Conservation (phyloP, 2,329 filamentous ascomycete genomes). For the Alternaria novae-zelandiae region DNA sequence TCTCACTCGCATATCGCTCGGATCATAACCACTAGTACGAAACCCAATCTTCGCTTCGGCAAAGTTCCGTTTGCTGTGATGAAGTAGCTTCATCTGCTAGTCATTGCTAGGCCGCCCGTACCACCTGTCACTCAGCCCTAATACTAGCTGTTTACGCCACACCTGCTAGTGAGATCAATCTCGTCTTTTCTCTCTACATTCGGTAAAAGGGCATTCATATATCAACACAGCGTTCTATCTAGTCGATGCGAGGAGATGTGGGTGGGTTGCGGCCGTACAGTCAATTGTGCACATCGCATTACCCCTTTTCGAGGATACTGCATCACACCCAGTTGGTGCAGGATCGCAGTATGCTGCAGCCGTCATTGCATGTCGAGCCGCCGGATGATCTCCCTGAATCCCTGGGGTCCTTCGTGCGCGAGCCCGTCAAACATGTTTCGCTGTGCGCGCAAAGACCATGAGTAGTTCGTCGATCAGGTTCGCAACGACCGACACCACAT, state of each 20-base stretch:
- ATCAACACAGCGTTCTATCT: neutral
- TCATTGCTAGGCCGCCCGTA: neutral
- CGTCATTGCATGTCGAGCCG: neutral
- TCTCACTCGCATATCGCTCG: neutral
- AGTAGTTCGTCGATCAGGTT: conserved; percentile 1
- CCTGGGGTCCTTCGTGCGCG: neutral
- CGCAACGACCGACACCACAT: neutral
- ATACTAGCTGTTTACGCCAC: neutral
- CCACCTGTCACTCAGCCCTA: neutral
- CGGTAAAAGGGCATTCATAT: neutral
- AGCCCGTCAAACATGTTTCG: neutral
- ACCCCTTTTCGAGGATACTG: neutral
- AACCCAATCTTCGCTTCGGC: neutral
- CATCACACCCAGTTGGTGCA: neutral
- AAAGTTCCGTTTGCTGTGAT: neutral
- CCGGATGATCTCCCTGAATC: neutral
- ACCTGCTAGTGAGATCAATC: neutral
- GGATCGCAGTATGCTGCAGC: neutral
- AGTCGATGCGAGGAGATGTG: neutral
- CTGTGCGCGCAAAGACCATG: neutral
- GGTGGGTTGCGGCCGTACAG: neutral
- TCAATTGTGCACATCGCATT: neutral
- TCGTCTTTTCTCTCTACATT: neutral
- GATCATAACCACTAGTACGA: neutral
- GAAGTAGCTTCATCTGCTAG: neutral